Base-by-base conservation (phyloP, 2,329 filamentous ascomycete species). In the Verticillium longisporum region DNA sequence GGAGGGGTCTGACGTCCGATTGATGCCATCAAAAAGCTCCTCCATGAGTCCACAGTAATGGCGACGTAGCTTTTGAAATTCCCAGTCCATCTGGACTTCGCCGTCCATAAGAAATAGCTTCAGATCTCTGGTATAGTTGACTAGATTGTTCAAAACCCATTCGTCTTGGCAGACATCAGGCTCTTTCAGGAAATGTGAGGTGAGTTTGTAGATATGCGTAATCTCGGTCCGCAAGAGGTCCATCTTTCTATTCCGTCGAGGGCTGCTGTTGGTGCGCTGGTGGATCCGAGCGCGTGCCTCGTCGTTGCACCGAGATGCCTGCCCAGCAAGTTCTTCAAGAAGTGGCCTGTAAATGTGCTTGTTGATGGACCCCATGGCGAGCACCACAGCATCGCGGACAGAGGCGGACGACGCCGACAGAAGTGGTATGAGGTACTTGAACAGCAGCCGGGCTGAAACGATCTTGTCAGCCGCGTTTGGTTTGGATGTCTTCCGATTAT, bases 21-120 rank as follows among this genome's bases (percentile, higher is more conserved):
- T 95, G 68, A 97, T 92, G 6, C 91, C 92, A 67, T 96, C 91
- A 66, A 97, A 99, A 0, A 99, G 79, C 62, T 93, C 91, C 71
- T 99, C 94, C 75, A 97, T 88, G 50, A 99, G 78, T 0, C 94
- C 93, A 72, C 96, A 99, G 72, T 96, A 99, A 71, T 98, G 92
- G 2, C 91, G 91, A 54, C 95, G 86, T 36, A 99, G 79, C 67
- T 91, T 94, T 69, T 97, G 92, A 66, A 96, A 97, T 63, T 93
- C 91, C 86, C 92, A 94, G 69, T 99, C 92, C 74, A 90, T 91
- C 71, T 98, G 94, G 1, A 99, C 90, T 66, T 97, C 93, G 14
- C 90, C 88, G 69, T 99, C 95, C 80, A 95, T 97, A 11, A 99
- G 79, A 71, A 98, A 99, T 0, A 97, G 84, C 62, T 97, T 93